Evolutionary conservation across 2,329 filamentous ascomycete species (phyloP).

Genomic region (Beauveria pseudobassiana): DNA sequence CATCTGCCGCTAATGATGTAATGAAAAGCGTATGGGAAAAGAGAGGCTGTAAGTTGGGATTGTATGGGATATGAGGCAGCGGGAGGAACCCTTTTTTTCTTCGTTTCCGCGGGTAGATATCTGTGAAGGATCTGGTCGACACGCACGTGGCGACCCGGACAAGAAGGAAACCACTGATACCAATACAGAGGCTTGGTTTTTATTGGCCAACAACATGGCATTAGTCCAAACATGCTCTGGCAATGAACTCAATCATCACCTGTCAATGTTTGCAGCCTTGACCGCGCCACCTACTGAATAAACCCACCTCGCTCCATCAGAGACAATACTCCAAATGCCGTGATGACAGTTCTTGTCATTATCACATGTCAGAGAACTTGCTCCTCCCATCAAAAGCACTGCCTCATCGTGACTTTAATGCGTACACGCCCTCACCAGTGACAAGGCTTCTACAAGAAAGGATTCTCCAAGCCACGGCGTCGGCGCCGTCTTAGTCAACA

Average conservation of each 20-base stretch:
- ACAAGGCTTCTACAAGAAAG: neutral
- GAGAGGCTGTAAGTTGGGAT: neutral
- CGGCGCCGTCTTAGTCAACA: neutral
- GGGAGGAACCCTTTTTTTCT: neutral
- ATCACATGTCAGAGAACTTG: neutral
- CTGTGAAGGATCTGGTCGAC: neutral
- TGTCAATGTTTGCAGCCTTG: neutral
- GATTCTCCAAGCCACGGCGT: neutral
- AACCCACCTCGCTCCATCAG: neutral
- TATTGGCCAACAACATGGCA: neutral
- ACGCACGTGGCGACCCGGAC: neutral
- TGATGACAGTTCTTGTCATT: neutral
- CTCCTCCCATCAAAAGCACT: neutral
- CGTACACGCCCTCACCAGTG: neutral
- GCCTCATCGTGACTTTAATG: slow-evolving; percentile 4
- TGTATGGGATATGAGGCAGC: neutral
- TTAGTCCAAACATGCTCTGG: neutral
- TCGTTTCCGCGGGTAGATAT: neutral
- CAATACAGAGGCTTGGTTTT: neutral
- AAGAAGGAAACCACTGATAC: neutral
- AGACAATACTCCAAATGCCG: neutral
- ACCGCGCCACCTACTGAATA: neutral
- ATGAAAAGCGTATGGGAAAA: slow-evolving; percentile 1
- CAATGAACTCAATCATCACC: too few relatives aligned
- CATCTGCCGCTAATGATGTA: slow-evolving; percentile 2